These are phyloP conservation scores for Xylariales sp. DNA, from an alignment of 2,329 filamentous ascomycete species.

Conservation along the genomic window DNA sequence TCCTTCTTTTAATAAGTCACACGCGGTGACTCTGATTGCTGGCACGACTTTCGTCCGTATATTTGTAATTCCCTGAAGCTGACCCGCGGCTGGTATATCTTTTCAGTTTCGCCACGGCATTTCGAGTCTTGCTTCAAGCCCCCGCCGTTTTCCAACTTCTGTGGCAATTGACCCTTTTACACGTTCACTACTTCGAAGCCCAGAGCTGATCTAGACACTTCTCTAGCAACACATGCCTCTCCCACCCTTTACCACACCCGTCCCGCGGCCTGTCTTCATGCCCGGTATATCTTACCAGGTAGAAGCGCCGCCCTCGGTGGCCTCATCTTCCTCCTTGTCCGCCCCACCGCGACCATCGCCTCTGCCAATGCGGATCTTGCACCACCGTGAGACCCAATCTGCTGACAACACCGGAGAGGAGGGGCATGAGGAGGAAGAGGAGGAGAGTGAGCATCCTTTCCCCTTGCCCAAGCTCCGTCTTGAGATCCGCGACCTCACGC, in stretches of 20 bases:
- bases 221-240: constrained; percentile 21
- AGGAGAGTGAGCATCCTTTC: constrained; percentile 21
- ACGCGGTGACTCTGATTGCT: too few relatives aligned
- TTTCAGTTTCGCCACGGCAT: too few relatives aligned
- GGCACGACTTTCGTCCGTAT: too few relatives aligned
- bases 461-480: constrained; percentile 53
- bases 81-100: too few relatives aligned
- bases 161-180: too few relatives aligned
- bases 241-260: constrained; percentile 25
- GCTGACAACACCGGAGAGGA: background rate
- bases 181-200: too few relatives aligned
- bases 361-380: constrained; percentile 10
- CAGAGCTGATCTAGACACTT: too few relatives aligned
- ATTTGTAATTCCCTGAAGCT: too few relatives aligned
- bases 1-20: too few relatives aligned
- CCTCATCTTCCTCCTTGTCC: constrained; percentile 4
- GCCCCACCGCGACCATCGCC: constrained; percentile 11
- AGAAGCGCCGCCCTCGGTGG: constrained; percentile 14
- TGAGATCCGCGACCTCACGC: constrained; percentile 52
- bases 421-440: constrained; percentile 6
- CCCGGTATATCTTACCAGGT: constrained; percentile 22
- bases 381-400: background rate
- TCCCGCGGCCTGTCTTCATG: constrained; percentile 26
- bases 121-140: too few relatives aligned
- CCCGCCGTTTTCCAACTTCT: too few relatives aligned